Percentiles rank a stretch among this genome's conserved stretches.
These are phyloP conservation scores for Podaxis carcinomalis DNA, from an alignment of 768 basidiomycete genomes.

Conservation along the genomic window DNA sequence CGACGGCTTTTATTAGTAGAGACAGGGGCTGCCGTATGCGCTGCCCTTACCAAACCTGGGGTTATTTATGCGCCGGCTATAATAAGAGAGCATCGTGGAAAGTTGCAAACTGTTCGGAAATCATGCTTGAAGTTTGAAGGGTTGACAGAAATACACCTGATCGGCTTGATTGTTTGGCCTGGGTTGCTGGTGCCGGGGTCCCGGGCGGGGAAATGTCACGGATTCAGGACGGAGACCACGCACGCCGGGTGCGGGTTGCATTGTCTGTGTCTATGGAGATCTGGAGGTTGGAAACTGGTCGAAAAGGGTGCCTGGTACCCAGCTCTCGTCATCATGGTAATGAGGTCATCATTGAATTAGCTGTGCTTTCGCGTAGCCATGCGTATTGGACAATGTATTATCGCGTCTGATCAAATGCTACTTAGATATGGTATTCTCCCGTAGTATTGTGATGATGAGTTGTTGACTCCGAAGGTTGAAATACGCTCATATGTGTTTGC, in stretches of 20 bases:
- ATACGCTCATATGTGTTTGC: not conserved
- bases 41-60: slow-evolving; percentile 5
- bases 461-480: not conserved
- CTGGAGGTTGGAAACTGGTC: not conserved
- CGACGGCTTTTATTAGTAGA: not conserved
- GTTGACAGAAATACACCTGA: not conserved
- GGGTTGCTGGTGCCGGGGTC: not conserved
- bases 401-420: not conserved
- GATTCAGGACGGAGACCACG: not conserved
- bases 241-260: not conserved
- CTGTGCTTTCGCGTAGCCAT: not conserved
- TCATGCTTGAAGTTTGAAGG: not conserved
- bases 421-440: not conserved
- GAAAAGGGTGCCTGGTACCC: not conserved
- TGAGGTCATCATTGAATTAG: not conserved
- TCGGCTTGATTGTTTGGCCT: not conserved
- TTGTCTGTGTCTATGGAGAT: not conserved
- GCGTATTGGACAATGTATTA: not conserved
- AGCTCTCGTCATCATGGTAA: not conserved
- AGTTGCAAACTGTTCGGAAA: not conserved
- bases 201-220: not conserved
- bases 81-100: not conserved
- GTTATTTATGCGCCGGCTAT: slow-evolving; percentile 4
- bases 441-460: not conserved
- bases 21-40: not conserved